Evolutionary conservation across 129 eudicot species (phyloP).

Genomic region (Saposhnikovia divaricata): DNA sequence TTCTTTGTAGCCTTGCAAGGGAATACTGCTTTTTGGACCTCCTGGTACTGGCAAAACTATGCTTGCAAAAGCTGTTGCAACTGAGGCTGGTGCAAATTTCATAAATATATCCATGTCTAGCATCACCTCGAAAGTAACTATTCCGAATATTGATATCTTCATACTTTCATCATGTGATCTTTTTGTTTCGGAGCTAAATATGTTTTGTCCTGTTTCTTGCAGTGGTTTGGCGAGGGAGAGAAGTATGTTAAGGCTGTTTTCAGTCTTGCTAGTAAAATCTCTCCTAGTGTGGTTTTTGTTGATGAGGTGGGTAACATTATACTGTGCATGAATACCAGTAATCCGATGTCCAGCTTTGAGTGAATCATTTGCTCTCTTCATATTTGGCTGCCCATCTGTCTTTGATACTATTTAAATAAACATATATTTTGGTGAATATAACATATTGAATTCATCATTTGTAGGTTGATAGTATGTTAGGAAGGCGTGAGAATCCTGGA

Average conservation of each 20-base stretch:
- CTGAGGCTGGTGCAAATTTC: slow-evolving; percentile 27
- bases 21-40: slow-evolving; percentile 27
- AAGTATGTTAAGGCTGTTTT: slow-evolving; percentile 88
- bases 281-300: slow-evolving; percentile 81
- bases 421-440: not conserved
- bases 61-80: slow-evolving; percentile 20
- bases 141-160: not conserved
- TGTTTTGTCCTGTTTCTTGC: slow-evolving; percentile 12
- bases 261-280: slow-evolving; percentile 78
- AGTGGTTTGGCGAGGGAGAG: slow-evolving; percentile 99
- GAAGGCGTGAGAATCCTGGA: slow-evolving; percentile 88
- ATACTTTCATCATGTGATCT: not conserved
- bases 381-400: not conserved
- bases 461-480: slow-evolving; percentile 95
- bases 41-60: slow-evolving; percentile 18
- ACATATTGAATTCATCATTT: not conserved
- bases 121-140: slow-evolving; percentile 28
- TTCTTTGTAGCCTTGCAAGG: slow-evolving; percentile 19
- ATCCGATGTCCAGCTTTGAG: not conserved
- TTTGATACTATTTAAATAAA: not conserved
- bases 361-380: not conserved
- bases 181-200: slow-evolving; percentile 5
- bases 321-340: not conserved
- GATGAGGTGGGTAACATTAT: slow-evolving; percentile 59
- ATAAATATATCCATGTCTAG: slow-evolving; percentile 19